Conservation (phyloP, 2,329 filamentous ascomycete species). For the Microdochium trichocladiopsis region DNA sequence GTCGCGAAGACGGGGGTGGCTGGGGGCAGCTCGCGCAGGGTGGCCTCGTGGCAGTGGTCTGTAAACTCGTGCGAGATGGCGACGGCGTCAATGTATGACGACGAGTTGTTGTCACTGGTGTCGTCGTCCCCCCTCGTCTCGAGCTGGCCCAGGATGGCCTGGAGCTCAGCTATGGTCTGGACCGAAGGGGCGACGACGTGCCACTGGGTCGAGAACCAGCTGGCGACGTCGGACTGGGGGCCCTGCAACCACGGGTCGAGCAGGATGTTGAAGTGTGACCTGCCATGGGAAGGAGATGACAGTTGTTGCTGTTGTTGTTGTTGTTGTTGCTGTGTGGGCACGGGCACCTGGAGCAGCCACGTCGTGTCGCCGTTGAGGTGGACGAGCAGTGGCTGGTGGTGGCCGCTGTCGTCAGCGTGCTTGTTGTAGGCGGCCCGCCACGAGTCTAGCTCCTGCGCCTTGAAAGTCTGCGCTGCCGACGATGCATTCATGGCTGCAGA, state of each 20-base stretch:
- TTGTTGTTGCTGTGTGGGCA: conserved; percentile 29
- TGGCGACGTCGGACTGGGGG: conserved; percentile 54
- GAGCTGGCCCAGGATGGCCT: conserved; percentile 39
- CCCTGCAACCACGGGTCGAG: conserved; percentile 61
- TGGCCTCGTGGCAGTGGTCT: conserved; percentile 59
- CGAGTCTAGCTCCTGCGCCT: not conserved
- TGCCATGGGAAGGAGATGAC: conserved; percentile 27
- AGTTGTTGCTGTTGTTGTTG: not conserved
- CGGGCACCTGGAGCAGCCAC: conserved; percentile 60
- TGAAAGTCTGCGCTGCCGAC: not conserved
- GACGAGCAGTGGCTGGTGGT: conserved; percentile 39
- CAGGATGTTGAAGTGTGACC: conserved; percentile 55
- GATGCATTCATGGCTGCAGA: not conserved
- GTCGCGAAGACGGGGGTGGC: conserved; percentile 53
- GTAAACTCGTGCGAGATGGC: conserved; percentile 60
- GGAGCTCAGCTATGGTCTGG: conserved; percentile 46
- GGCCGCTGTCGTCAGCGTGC: too few species aligned
- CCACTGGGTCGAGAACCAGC: conserved; percentile 60
- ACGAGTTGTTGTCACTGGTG: conserved; percentile 11
- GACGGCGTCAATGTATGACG: conserved; percentile 47
- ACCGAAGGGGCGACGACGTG: conserved; percentile 49
- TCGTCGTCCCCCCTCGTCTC: conserved; percentile 24
- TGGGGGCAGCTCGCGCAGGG: conserved; percentile 45
- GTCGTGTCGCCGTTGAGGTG: conserved; percentile 62
- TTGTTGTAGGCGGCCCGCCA: not conserved